Evolutionary conservation across 257 asterid species (phyloP).

Genomic region (Scutellaria galericulata): DNA sequence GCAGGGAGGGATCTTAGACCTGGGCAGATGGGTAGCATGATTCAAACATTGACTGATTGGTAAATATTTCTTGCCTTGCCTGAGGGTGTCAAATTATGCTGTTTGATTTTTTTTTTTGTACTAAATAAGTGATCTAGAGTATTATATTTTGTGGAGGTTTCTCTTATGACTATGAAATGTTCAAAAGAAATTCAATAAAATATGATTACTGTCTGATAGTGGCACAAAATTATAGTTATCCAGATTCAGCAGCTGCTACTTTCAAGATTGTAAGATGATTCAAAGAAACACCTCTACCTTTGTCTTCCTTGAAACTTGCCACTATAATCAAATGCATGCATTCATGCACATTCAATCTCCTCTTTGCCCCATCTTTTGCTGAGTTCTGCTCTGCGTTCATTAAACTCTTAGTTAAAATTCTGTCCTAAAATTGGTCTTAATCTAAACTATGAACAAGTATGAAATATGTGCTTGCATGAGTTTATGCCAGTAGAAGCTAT

Average conservation of each 20-base stretch:
- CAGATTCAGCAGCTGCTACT: slow-evolving; percentile 20
- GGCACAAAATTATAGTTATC: not conserved
- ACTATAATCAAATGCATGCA: not conserved
- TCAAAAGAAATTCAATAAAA: not conserved
- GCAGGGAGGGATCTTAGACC: slow-evolving; percentile 99
- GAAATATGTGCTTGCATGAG: not conserved
- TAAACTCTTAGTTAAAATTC: not conserved
- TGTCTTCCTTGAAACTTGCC: slow-evolving; percentile 1
- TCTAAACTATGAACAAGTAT: not conserved
- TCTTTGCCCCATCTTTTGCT: not conserved
- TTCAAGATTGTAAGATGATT: slow-evolving; percentile 10
- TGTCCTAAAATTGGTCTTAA: not conserved
- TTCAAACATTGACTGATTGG: slow-evolving; percentile 74
- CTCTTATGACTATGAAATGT: slow-evolving; percentile 3
- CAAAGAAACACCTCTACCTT: not conserved
- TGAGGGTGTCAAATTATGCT: not conserved
- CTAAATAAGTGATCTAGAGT: not conserved
- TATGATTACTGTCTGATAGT: not conserved
- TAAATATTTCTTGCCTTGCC: slow-evolving; percentile 38
- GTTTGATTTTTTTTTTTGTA: not conserved
- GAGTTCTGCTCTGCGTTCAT: not conserved
- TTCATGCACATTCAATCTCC: not conserved
- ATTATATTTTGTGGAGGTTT: not conserved
- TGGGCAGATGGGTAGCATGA: slow-evolving; percentile 83
- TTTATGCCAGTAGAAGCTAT: slow-evolving; percentile 14